These are phyloP conservation scores for Zygosaccharomyces kombuchaensis DNA, from an alignment of 805 yeast species.

Conservation along the genomic window DNA sequence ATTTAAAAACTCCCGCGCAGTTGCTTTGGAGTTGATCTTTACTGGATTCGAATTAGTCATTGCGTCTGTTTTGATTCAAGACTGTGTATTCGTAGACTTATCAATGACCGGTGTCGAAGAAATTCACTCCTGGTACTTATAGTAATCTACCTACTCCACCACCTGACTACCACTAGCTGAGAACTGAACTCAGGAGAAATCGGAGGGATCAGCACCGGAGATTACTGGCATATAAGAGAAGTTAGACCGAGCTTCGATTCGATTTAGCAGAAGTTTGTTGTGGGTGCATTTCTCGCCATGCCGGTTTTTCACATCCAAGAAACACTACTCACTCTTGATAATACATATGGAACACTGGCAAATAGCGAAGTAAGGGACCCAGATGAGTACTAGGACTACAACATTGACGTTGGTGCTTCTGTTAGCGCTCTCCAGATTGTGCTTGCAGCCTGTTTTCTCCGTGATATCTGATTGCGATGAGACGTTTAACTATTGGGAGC, in stretches of 20 bases:
- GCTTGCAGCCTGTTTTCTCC: slow-evolving; percentile 43
- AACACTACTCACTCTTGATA: not conserved
- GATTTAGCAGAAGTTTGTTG: not conserved
- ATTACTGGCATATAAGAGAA: not conserved
- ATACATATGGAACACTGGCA: not conserved
- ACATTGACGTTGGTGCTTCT: slow-evolving; percentile 21
- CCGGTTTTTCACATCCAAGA: not conserved
- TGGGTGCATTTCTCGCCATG: not conserved
- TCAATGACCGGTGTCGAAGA: not conserved
- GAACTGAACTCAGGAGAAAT: not conserved
- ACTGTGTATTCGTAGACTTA: not conserved
- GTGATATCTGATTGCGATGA: slow-evolving; percentile 92
- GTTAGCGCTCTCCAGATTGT: slow-evolving; percentile 28
- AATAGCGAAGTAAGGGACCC: not conserved
- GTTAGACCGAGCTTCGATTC: not conserved
- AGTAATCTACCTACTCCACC: slow-evolving; percentile 1
- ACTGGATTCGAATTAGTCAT: slow-evolving; percentile 33
- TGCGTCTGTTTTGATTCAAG: not conserved
- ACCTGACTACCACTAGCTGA: slow-evolving; percentile 1
- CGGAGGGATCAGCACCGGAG: not conserved
- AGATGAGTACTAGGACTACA: slow-evolving; percentile 9
- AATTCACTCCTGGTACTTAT: not conserved
- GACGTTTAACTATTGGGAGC: slow-evolving; percentile 91
- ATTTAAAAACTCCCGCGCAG: slow-evolving; percentile 52
- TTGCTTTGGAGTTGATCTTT: slow-evolving; percentile 45